A percentile compares a stretch with the other conserved stretches of the same genome.
These are phyloP conservation scores for Petunia secreta DNA, from an alignment of 257 asterid genomes.

Conservation along the genomic window DNA sequence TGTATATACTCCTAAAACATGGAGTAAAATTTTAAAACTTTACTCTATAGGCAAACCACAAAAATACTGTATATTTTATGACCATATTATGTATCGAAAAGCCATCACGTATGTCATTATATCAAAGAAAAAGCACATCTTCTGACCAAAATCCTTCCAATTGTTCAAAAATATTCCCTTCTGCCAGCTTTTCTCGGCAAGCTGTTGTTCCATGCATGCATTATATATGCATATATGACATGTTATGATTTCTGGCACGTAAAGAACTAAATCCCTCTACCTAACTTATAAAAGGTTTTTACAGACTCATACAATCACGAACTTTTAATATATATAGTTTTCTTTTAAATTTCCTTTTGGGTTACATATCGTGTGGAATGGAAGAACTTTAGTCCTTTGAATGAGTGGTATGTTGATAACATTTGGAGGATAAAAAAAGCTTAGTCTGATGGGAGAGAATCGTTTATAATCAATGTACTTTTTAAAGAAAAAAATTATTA, in stretches of 20 bases:
- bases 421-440: background rate
- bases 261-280: conserved; percentile 1
- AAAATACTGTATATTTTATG: no score
- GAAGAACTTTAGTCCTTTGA: background rate
- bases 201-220: background rate
- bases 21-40: no score
- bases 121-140: background rate
- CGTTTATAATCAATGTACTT: background rate
- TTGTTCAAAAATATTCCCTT: conserved; percentile 29
- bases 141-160: conserved; percentile 22
- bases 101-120: no score
- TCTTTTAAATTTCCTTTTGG: background rate
- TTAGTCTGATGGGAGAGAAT: conserved; percentile 11
- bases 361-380: background rate
- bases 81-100: no score
- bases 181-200: conserved; percentile 14
- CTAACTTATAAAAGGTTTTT: background rate
- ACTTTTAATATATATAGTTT: no score
- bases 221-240: background rate
- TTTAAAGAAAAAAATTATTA: no score
- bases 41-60: no score
- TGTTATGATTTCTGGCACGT: conserved; percentile 18
- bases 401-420: background rate
- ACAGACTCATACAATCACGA: background rate
- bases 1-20: no score